A percentile compares a stretch with the other conserved stretches of the same genome.
phyloP scores from a whole-genome alignment of 805 yeast genomes.

The Candida jianshihensis region DNA sequence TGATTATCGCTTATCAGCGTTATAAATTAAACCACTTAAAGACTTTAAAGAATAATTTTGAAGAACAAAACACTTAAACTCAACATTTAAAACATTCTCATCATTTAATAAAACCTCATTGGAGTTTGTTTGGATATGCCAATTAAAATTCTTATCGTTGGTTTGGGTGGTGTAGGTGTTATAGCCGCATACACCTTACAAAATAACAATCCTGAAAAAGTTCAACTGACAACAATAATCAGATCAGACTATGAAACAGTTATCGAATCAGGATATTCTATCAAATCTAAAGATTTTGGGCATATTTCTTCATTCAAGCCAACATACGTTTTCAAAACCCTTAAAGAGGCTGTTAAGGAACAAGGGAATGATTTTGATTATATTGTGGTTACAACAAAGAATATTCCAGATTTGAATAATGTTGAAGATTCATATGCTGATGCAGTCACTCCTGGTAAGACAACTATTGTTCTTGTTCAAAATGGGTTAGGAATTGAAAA shows the following conservation, averaged over 20 bases:
- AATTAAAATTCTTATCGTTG: constrained; percentile 46
- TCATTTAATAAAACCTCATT: too few species aligned
- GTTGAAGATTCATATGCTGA: constrained; percentile 45
- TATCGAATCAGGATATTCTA: constrained; percentile 41
- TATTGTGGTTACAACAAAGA: constrained; percentile 55
- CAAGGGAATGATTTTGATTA: constrained; percentile 39
- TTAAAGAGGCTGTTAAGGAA: constrained; percentile 9
- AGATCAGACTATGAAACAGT: constrained; percentile 53
- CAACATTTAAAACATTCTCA: too few species aligned
- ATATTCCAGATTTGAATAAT: constrained; percentile 54
- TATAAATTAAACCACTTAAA: too few species aligned
- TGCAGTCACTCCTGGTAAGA: constrained; percentile 36
- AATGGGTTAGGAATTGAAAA: constrained; percentile 59
- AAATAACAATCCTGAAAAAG: constrained; percentile 29
- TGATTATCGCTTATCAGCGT: too few species aligned
- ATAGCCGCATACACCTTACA: constrained; percentile 60
- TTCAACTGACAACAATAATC: constrained; percentile 49
- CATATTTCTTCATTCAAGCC: constrained; percentile 44
- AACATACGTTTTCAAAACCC: constrained; percentile 28
- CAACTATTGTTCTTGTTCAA: constrained; percentile 49
- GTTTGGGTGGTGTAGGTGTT: constrained; percentile 79
- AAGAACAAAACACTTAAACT: too few species aligned
- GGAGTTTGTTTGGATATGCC: too few species aligned
- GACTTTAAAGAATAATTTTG: too few species aligned
- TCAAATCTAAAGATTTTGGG: constrained; percentile 57